Evolutionary conservation across 352 stramenopile species (phyloP).

Genomic region (Blastocystis sp.): DNA sequence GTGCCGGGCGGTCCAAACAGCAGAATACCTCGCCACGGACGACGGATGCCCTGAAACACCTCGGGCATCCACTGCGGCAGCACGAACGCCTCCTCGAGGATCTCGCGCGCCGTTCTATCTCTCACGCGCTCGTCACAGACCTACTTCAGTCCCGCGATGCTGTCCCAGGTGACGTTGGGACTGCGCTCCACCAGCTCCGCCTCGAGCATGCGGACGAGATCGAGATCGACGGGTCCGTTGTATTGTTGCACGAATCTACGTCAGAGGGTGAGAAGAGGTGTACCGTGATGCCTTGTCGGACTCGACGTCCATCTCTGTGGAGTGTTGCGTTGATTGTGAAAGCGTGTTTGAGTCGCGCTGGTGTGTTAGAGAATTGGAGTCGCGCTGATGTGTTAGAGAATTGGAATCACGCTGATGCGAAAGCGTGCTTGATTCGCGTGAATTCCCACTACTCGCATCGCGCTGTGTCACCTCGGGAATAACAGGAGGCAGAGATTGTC

Average conservation of each 20-base stretch:
- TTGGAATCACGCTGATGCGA: too few species aligned
- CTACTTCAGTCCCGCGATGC: conserved; percentile 83
- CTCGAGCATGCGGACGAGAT: conserved; percentile 58
- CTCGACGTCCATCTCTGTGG: too few species aligned
- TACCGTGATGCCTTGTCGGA: too few species aligned
- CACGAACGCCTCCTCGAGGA: conserved; percentile 87
- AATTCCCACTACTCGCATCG: too few species aligned
- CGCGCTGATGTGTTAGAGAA: too few species aligned
- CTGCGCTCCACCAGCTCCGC: conserved; percentile 47
- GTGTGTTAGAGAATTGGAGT: too few species aligned
- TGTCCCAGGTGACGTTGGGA: conserved; percentile 79
- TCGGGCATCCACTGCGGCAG: conserved; percentile 92
- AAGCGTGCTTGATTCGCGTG: too few species aligned
- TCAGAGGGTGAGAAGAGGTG: too few species aligned
- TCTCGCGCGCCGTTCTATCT: conserved; percentile 84
- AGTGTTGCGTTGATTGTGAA: too few species aligned
- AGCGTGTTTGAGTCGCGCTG: too few species aligned
- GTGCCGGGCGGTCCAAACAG: conserved; percentile 86
- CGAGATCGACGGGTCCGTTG: conserved; percentile 34
- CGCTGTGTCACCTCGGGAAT: too few species aligned
- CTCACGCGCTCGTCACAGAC: background rate
- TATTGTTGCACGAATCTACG: conserved; percentile 51
- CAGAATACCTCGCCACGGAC: conserved; percentile 85
- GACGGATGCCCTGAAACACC: conserved; percentile 89
- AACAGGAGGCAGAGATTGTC: too few species aligned